Evolutionary conservation across 495 filamentous ascomycete genomes (phyloP).

Genomic region (Physcia stellaris): DNA sequence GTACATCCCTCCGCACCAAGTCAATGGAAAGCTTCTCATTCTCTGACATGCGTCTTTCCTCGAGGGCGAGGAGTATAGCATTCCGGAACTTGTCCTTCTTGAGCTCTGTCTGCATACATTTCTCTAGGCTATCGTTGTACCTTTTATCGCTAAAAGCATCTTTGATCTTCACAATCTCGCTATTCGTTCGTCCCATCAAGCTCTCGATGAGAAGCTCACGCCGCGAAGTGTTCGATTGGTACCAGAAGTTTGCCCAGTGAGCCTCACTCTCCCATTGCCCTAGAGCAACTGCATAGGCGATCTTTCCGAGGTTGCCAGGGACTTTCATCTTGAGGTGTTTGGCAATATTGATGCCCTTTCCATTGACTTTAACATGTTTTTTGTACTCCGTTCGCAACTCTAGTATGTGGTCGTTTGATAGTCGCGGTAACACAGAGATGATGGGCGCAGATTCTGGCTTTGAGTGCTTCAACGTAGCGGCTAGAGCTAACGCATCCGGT

Average conservation of each 20-base stretch:
- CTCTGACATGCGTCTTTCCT: slow-evolving; percentile 74
- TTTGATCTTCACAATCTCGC: slow-evolving; percentile 82
- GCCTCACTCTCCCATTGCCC: slow-evolving; percentile 88
- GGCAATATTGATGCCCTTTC: slow-evolving; percentile 82
- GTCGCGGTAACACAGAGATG: slow-evolving; percentile 68
- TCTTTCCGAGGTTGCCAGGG: slow-evolving; percentile 75
- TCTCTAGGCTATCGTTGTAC: slow-evolving; percentile 66
- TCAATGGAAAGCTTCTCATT: slow-evolving; percentile 39
- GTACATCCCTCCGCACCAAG: slow-evolving; percentile 56
- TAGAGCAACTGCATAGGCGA: slow-evolving; percentile 77
- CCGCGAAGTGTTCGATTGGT: slow-evolving; percentile 73
- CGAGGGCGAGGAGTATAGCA: slow-evolving; percentile 73
- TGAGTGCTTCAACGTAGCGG: slow-evolving; percentile 58
- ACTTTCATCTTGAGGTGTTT: slow-evolving; percentile 81
- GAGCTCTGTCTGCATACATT: slow-evolving; percentile 82
- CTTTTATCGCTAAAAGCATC: slow-evolving; percentile 86
- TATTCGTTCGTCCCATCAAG: slow-evolving; percentile 76
- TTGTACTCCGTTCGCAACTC: slow-evolving; percentile 82
- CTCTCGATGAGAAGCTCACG: slow-evolving; percentile 85
- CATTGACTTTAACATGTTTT: slow-evolving; percentile 63
- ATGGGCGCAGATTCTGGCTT: slow-evolving; percentile 54
- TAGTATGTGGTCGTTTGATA: slow-evolving; percentile 76
- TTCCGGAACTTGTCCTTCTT: slow-evolving; percentile 90
- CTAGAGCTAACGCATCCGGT: slow-evolving; percentile 61
- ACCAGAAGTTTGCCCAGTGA: slow-evolving; percentile 98